phyloP scores from a whole-genome alignment of 345 rosid species.

The Excoecaria cochinchinensis region DNA sequence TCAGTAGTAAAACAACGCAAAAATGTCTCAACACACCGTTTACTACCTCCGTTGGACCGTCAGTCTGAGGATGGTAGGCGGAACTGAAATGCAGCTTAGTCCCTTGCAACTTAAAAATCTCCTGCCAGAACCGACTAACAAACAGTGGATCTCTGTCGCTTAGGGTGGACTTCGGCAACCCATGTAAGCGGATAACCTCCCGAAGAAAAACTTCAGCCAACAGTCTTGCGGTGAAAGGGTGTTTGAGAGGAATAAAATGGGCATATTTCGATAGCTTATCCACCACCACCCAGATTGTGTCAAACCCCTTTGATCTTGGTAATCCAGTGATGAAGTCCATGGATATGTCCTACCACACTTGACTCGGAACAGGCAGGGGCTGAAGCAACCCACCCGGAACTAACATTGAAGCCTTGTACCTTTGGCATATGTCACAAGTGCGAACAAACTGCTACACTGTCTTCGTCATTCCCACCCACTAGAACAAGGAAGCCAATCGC shows the following conservation, averaged over 20 bases:
- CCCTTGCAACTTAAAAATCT: not conserved
- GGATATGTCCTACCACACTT: not conserved
- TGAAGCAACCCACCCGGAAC: not conserved
- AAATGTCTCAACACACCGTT: not conserved
- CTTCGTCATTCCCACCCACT: not conserved
- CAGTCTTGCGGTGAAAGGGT: not conserved
- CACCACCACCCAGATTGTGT: not conserved
- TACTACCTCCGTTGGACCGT: not conserved
- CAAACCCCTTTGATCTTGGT: not conserved
- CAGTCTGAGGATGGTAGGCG: not conserved
- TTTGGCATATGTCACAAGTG: not conserved
- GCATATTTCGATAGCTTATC: not conserved
- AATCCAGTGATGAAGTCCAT: not conserved
- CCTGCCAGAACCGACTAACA: not conserved
- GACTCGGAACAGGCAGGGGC: not conserved
- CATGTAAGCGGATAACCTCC: not conserved
- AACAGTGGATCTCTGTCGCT: not conserved
- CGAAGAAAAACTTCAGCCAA: not conserved
- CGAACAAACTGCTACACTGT: not conserved
- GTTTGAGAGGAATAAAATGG: not conserved
- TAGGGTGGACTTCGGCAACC: not conserved
- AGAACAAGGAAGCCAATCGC: not conserved
- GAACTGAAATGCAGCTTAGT: not conserved
- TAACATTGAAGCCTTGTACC: not conserved
- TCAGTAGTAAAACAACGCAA: not conserved